A percentile compares a stretch with the other conserved stretches of the same genome.
Evolutionary conservation across 2,329 filamentous ascomycete species (phyloP).

Genomic region (Didymella arachidicola): DNA sequence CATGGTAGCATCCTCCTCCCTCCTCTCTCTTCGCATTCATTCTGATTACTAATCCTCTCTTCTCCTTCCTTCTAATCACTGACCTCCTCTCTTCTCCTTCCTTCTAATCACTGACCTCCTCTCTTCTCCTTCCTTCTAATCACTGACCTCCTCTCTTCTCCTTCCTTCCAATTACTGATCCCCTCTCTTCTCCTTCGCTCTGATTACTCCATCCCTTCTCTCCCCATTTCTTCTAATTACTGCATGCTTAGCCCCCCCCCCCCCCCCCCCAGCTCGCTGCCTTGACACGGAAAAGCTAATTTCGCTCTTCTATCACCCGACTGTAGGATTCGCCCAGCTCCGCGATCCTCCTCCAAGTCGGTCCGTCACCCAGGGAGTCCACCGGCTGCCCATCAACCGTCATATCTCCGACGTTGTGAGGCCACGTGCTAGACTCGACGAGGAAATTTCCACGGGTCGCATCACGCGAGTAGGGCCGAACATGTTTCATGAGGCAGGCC

Average conservation of each 20-base stretch:
- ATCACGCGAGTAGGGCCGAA: slow-evolving; percentile 16
- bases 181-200: background rate
- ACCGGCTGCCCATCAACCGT: background rate
- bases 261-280: background rate
- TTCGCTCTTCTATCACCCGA: background rate
- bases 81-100: no score
- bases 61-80: no score
- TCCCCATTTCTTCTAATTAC: background rate
- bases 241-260: background rate
- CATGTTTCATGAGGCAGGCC: slow-evolving; percentile 14
- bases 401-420: slow-evolving; percentile 2
- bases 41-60: no score
- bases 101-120: no score
- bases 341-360: slow-evolving; percentile 1
- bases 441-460: background rate
- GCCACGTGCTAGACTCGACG: slow-evolving; percentile 8
- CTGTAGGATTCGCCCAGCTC: background rate
- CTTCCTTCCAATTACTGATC: no score
- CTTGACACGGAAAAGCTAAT: background rate
- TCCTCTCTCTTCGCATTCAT: background rate
- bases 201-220: background rate
- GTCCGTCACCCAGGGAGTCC: background rate
- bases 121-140: no score
- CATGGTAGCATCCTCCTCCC: background rate
- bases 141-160: no score